Conservation (phyloP, 495 filamentous ascomycete genomes). For the Cercophora sp. region DNA sequence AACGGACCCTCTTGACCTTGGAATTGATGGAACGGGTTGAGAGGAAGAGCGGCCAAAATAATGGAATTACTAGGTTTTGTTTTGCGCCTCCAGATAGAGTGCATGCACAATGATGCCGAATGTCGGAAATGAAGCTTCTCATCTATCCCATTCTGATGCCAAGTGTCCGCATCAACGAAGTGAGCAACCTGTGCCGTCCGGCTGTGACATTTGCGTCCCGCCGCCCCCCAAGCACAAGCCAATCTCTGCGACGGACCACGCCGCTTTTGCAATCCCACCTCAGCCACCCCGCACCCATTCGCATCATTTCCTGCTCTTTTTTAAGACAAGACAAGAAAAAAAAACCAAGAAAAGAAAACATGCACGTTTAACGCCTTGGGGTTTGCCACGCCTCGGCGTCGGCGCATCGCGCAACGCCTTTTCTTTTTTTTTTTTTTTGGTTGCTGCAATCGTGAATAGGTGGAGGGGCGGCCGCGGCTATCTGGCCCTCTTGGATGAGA, state of each 20-base stretch:
- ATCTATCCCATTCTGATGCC: too few relatives aligned
- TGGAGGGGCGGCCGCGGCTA: constrained; percentile 10
- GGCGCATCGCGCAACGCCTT: too few relatives aligned
- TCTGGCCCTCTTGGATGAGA: constrained; percentile 1
- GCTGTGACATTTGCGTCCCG: not conserved
- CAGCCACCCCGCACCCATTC: too few relatives aligned
- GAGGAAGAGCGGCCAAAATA: too few relatives aligned
- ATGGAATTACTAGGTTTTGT: not conserved
- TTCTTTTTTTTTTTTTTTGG: not conserved
- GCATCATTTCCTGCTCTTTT: not conserved
- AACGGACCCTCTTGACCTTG: constrained; percentile 1
- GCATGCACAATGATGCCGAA: not conserved
- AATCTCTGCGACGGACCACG: not conserved
- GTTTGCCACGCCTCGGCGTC: too few relatives aligned
- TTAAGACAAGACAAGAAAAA: not conserved
- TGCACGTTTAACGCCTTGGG: too few relatives aligned
- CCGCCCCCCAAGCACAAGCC: not conserved
- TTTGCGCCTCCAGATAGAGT: not conserved
- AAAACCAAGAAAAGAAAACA: too few relatives aligned
- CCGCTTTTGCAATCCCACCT: not conserved
- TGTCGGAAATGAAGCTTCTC: not conserved
- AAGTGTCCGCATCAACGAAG: too few relatives aligned
- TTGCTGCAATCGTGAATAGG: not conserved
- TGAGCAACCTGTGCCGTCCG: constrained; percentile 5
- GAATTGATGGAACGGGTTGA: too few relatives aligned